Conservation (phyloP, 2,329 filamentous ascomycete genomes). For the Botrytis elliptica region DNA sequence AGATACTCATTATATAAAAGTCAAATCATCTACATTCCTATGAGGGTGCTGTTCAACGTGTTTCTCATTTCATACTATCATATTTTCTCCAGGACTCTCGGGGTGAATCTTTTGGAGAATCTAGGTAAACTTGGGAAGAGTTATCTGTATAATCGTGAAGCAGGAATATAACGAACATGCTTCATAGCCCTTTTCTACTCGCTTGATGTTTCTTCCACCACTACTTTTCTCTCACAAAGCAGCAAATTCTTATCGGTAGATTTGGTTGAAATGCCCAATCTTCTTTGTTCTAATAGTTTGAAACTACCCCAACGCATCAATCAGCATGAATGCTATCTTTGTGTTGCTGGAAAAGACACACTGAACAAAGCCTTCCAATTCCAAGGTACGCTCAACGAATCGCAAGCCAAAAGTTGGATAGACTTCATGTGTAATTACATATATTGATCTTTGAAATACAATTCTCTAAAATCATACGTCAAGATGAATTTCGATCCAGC, state of each 20-base stretch:
- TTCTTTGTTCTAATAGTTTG: neutral
- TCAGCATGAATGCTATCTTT: neutral
- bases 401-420: too few relatives aligned
- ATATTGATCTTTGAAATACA: neutral
- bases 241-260: neutral
- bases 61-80: neutral
- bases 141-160: neutral
- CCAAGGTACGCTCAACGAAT: neutral
- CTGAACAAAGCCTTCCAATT: constrained; percentile 4
- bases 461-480: neutral
- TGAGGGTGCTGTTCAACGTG: neutral
- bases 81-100: neutral
- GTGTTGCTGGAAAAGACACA: neutral
- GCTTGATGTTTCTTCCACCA: neutral
- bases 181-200: neutral
- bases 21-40: neutral
- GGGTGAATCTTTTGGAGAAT: neutral
- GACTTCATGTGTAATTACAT: neutral
- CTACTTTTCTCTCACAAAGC: neutral
- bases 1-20: constrained; percentile 4
- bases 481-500: neutral
- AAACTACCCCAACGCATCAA: neutral
- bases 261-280: neutral
- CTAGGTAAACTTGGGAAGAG: neutral
- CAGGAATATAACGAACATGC: neutral